These are phyloP conservation scores for Singerocomus inundabilis DNA, from an alignment of 1,284 basidiomycete genomes.

Conservation along the genomic window DNA sequence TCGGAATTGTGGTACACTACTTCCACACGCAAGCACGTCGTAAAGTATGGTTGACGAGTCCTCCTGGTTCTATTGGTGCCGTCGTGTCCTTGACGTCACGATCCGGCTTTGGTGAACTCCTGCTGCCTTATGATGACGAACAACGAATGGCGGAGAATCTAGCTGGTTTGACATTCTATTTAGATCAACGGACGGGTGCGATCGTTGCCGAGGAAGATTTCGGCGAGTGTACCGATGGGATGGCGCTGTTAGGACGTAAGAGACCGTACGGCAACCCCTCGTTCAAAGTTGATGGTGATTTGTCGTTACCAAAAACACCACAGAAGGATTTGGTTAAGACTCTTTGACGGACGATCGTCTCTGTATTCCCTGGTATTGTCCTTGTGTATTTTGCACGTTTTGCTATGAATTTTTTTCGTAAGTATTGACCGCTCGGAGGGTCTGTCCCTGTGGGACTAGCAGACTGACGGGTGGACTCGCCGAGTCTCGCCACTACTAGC, in stretches of 20 bases:
- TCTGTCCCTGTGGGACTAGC: too few relatives aligned
- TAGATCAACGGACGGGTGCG: conserved; percentile 60
- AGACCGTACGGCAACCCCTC: conserved; percentile 4
- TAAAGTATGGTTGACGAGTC: conserved; percentile 49
- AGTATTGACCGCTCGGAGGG: too few relatives aligned
- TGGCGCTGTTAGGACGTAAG: conserved; percentile 17
- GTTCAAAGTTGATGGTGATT: conserved; percentile 8
- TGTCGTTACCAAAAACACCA: not conserved
- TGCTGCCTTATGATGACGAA: conserved; percentile 56
- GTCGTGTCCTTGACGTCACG: conserved; percentile 54
- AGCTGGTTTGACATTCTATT: conserved; percentile 48
- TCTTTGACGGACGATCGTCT: not conserved
- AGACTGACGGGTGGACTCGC: too few relatives aligned
- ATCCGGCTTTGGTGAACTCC: conserved; percentile 60
- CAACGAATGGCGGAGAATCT: conserved; percentile 46
- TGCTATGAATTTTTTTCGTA: not conserved
- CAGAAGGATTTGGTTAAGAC: conserved; percentile 1
- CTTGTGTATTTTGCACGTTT: not conserved
- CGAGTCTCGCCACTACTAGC: too few relatives aligned
- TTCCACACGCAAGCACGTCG: conserved; percentile 48
- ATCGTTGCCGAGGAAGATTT: conserved; percentile 47
- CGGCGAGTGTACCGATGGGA: conserved; percentile 11
- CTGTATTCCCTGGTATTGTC: too few relatives aligned
- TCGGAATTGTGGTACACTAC: conserved; percentile 46
- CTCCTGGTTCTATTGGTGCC: conserved; percentile 60